Percentiles rank a stretch among this genome's conserved stretches.
These are phyloP conservation scores for Hymenoscyphus salicellus DNA, from an alignment of 2,329 filamentous ascomycete genomes.

Conservation along the genomic window DNA sequence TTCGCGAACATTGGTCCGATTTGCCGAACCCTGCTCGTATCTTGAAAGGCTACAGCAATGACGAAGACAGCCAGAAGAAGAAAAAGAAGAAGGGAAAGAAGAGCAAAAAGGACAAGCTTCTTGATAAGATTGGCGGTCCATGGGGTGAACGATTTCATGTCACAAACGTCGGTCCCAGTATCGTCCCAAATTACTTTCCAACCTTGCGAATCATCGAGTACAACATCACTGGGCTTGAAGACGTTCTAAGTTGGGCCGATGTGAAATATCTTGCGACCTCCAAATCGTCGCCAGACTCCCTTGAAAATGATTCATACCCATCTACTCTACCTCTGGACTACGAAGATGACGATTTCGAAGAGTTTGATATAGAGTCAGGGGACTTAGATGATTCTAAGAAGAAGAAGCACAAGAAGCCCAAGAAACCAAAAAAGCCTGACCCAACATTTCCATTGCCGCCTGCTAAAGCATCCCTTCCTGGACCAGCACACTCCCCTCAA, in stretches of 20 bases:
- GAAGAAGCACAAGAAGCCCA: slow-evolving; percentile 42
- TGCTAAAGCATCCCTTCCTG: slow-evolving; percentile 68
- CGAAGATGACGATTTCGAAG: slow-evolving; percentile 10
- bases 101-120: slow-evolving; percentile 51
- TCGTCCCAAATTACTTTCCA: slow-evolving; percentile 91
- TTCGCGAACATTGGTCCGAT: slow-evolving; percentile 74
- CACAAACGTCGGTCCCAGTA: slow-evolving; percentile 75
- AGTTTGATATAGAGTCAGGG: neutral
- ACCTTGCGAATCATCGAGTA: slow-evolving; percentile 90
- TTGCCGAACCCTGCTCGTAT: slow-evolving; percentile 52
- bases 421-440: slow-evolving; percentile 47
- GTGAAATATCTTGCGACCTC: slow-evolving; percentile 5
- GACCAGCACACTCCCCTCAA: slow-evolving; percentile 87
- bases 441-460: slow-evolving; percentile 69
- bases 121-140: slow-evolving; percentile 70
- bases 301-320: slow-evolving; percentile 18
- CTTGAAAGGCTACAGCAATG: slow-evolving; percentile 30
- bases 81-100: slow-evolving; percentile 52
- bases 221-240: slow-evolving; percentile 62
- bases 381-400: slow-evolving; percentile 30
- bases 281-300: slow-evolving; percentile 20
- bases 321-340: neutral
- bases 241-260: slow-evolving; percentile 25
- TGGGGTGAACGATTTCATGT: slow-evolving; percentile 84
- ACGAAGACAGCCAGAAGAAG: slow-evolving; percentile 50